Base-by-base conservation (phyloP, 2,329 filamentous ascomycete genomes). In the Diaporthe vaccinii region DNA sequence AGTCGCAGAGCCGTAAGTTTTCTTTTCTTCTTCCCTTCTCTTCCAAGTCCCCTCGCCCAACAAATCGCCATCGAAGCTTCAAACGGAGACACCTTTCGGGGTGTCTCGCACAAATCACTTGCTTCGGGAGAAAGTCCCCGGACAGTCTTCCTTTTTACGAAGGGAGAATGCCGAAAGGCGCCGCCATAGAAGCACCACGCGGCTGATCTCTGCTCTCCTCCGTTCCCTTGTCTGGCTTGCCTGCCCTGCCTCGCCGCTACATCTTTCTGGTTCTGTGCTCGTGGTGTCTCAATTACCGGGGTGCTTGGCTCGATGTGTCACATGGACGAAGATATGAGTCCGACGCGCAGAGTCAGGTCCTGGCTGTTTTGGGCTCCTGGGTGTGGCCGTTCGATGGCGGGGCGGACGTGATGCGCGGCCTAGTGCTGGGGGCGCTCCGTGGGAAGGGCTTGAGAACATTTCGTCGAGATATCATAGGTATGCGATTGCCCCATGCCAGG, bases 111-210 rank as follows among this genome's bases (percentile, higher is more conserved):
- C 25, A 82, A 79, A 62, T 3, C 28, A 58, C 78, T 81, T 83
- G 96, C 96, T 98, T 98, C 97, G 95, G 96, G 96, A 98, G 96
- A 98, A 98, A 98, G 96, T 98, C 96, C 96, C 96, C 96, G 96
- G 96, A 98, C 96, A 93, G 87, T 83, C 79, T 81, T 80, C 78
- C 80, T 83, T 79, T 75, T 78, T 72, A 78, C 80, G 82, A 82
- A 82, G 81, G 82, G 82, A 86, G 84, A 87, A 85, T 91, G 96
- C 95, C 95, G 95, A 97, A 98, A 98, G 94, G 95, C 96, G 95
- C 95, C 96, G 96, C 95, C 96, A 98, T 96, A 98, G 93, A 98
- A 98, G 96, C 95, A 95, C 90, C 88, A 71, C 34, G 95, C 94
- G 95, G 95, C 93, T 96, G 86, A 95, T 91, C 91, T 91, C 89